Evolutionary conservation across 2,329 filamentous ascomycete species (phyloP), one percentile per base, ranked within the genome.

Genomic region (Ilyonectria sp.): DNA sequence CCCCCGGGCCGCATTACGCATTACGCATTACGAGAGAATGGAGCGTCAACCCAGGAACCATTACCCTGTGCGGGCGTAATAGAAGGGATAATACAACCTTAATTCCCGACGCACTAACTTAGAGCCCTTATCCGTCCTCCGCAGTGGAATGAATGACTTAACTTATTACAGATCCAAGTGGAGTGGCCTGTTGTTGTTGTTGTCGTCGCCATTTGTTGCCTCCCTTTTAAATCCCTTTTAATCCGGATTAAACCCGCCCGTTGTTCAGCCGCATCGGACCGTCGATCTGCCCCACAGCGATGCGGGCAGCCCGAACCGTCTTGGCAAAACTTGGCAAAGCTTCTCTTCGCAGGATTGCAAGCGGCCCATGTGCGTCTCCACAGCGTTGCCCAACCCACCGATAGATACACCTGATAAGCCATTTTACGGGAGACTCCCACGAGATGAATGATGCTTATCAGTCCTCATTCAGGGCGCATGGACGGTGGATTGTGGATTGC

Each of bases 241-340:
- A n/a, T 35, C 58, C 58, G 58, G 29, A 11, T 49, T 59, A 59
- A 49, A 59, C 50, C 56, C 56, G 56, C 33, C 6, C 43, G 6
- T 17, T 35, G 9, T 17, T 35, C 56, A 15, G 26, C n/a, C 29
- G n/a, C 49, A 53, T 35, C 29, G 13, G 21, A 53, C n/a, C 10
- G n/a, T 33, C 44, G 56, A 59, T 59, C 58, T 52, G 35, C 58
- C 35, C 58, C 58, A 31, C 46, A 40, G 23, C 37, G 33, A 60
- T 37, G 35, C 58, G 58, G 58, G 35, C 58, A 60, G 13, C n/a
- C 58, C 58, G 58, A 52, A 47, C 58, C 46, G 46, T 3, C 58
- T 60, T 59, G 56, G 56, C 56, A 26, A 49, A 49, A 40, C 56
- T 59, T 60, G 58, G 58, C 58, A 53, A 60, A 60, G 47, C 44